phyloP scores from a whole-genome alignment of 2,329 filamentous ascomycete species.

The Didymella sp. region DNA sequence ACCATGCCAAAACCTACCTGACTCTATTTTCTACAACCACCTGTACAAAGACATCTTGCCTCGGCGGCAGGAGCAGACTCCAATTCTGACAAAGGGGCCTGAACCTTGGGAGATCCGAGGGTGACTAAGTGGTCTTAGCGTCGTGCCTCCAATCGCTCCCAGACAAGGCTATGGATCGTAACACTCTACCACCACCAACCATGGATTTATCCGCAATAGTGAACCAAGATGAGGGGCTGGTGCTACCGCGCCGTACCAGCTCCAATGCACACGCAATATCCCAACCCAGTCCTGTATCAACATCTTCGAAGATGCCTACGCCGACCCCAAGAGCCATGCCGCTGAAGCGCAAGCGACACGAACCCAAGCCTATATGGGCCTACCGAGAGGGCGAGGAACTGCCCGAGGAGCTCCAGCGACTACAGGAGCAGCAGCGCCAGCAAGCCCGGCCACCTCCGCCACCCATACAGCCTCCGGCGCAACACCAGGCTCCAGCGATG shows the following conservation, averaged over 20 bases:
- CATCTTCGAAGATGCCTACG: constrained; percentile 40
- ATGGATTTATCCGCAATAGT: constrained; percentile 49
- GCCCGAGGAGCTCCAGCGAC: constrained; percentile 33
- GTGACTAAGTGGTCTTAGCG: constrained; percentile 20
- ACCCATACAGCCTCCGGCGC: constrained; percentile 24
- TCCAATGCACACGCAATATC: constrained; percentile 38
- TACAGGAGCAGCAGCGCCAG: constrained; percentile 30
- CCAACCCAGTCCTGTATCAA: constrained; percentile 38
- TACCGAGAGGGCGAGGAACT: constrained; percentile 39
- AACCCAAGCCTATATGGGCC: constrained; percentile 49
- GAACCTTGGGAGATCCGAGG: constrained; percentile 2
- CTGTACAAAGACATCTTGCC: not conserved
- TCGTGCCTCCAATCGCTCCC: constrained; percentile 19
- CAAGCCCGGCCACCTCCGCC: constrained; percentile 32
- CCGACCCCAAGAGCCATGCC: constrained; percentile 37
- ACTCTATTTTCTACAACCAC: not conserved
- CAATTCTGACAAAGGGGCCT: constrained; percentile 2
- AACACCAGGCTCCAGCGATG: constrained; percentile 25
- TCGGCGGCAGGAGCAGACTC: constrained; percentile 5
- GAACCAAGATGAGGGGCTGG: constrained; percentile 42
- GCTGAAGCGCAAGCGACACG: constrained; percentile 46
- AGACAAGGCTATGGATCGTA: constrained; percentile 27
- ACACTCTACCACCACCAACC: constrained; percentile 37
- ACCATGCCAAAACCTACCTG: constrained; percentile 4
- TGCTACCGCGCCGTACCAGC: constrained; percentile 42